Percentiles rank a stretch among this genome's conserved stretches.
phyloP scores from a whole-genome alignment of 1,284 basidiomycete species.

The Ganoderma meredithae region DNA sequence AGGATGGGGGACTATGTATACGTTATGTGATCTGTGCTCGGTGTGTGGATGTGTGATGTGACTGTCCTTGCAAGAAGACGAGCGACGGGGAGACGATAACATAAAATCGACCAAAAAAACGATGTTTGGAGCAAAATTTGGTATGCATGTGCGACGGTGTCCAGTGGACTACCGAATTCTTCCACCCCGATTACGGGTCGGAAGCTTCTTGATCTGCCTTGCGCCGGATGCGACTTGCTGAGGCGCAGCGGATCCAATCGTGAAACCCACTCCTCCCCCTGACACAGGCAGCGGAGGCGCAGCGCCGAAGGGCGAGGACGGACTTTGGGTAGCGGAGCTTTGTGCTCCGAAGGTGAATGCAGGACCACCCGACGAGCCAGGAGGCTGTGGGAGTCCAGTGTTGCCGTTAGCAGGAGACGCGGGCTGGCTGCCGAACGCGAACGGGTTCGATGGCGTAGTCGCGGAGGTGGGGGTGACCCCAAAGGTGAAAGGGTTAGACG shows the following conservation, averaged over 20 bases:
- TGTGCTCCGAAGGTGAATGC: conserved; percentile 40
- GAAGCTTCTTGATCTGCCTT: conserved; percentile 43
- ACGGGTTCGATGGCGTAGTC: conserved; percentile 41
- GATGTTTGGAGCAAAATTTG: conserved; percentile 8
- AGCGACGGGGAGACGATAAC: conserved; percentile 17
- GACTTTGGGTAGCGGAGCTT: conserved; percentile 29
- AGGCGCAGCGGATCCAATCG: conserved; percentile 43
- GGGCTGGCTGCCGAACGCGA: conserved; percentile 43
- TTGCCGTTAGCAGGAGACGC: conserved; percentile 44
- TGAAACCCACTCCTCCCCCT: conserved; percentile 40
- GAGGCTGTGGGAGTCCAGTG: conserved; percentile 39
- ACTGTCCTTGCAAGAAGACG: conserved; percentile 24
- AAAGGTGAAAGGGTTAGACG: conserved; percentile 36
- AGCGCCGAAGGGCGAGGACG: conserved; percentile 39
- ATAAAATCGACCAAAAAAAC: too few species aligned
- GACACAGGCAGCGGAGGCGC: conserved; percentile 32
- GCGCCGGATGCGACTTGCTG: conserved; percentile 26
- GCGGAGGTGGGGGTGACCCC: conserved; percentile 36
- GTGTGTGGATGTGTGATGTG: conserved; percentile 22
- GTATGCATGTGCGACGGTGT: conserved; percentile 9
- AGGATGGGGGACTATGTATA: conserved; percentile 22
- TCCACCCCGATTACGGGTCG: conserved; percentile 38
- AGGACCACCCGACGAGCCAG: conserved; percentile 33
- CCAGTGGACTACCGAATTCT: conserved; percentile 32
- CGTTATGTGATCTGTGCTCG: conserved; percentile 22